Evolutionary conservation across 2,329 filamentous ascomycete species (phyloP).

Genomic region (Pseudocercospora vitis): DNA sequence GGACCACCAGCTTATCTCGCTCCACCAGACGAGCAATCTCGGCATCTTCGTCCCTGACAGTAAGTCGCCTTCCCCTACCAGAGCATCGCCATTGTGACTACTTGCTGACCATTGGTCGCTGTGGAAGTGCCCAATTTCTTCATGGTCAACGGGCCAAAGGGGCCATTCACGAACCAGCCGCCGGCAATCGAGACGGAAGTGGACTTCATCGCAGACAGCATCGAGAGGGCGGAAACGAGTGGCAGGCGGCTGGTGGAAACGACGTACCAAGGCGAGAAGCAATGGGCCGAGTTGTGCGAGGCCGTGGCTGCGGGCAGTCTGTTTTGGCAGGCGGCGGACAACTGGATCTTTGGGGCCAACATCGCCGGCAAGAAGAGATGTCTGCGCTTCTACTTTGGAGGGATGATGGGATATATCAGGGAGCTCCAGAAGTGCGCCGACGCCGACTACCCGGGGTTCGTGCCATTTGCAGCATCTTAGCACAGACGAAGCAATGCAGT

Average conservation of each 20-base stretch:
- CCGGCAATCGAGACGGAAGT: constrained; percentile 39
- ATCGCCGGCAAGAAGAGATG: constrained; percentile 17
- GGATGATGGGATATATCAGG: constrained; percentile 27
- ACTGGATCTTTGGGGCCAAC: constrained; percentile 38
- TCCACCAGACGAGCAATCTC: constrained; percentile 36
- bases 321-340: constrained; percentile 31
- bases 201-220: constrained; percentile 31
- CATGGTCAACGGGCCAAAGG: constrained; percentile 42
- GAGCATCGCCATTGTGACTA: background rate
- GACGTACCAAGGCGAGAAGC: constrained; percentile 31
- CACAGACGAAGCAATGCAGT: too few relatives aligned
- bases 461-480: constrained; percentile 17
- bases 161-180: constrained; percentile 44
- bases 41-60: constrained; percentile 38
- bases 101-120: constrained; percentile 25
- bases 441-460: constrained; percentile 26
- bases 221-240: constrained; percentile 26
- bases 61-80: background rate
- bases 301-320: constrained; percentile 28
- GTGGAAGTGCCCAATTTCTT: constrained; percentile 43
- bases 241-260: constrained; percentile 31
- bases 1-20: too few relatives aligned
- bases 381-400: constrained; percentile 31
- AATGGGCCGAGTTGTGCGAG: constrained; percentile 33
- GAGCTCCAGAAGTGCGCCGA: constrained; percentile 23